These are phyloP conservation scores for Ascomycota sp. DNA, from an alignment of 2,329 filamentous ascomycete species.

Conservation along the genomic window DNA sequence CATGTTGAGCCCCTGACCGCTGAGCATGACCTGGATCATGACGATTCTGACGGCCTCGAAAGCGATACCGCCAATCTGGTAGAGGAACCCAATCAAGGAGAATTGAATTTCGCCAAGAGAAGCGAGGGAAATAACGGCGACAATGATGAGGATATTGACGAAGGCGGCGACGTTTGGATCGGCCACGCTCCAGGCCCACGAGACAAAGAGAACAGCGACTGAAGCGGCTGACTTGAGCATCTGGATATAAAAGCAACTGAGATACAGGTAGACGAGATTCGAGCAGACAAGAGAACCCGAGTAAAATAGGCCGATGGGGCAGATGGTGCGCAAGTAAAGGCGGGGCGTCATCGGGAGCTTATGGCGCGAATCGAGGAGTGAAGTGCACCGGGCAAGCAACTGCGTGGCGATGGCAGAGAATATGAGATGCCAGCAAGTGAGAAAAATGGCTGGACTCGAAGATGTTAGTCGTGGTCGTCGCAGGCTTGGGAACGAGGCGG, in stretches of 20 bases:
- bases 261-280: slow-evolving; percentile 46
- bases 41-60: slow-evolving; percentile 68
- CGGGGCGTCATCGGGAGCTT: slow-evolving; percentile 38
- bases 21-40: slow-evolving; percentile 71
- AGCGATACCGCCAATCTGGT: slow-evolving; percentile 53
- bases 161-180: slow-evolving; percentile 23
- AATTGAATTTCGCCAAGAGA: slow-evolving; percentile 48
- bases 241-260: slow-evolving; percentile 49
- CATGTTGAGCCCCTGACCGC: slow-evolving; percentile 62
- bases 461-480: too few relatives aligned
- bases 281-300: slow-evolving; percentile 44
- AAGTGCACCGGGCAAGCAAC: slow-evolving; percentile 41
- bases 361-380: slow-evolving; percentile 40
- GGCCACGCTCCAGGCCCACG: slow-evolving; percentile 37
- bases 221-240: slow-evolving; percentile 52
- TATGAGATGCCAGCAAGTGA: slow-evolving; percentile 47
- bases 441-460: slow-evolving; percentile 24
- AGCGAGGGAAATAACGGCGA: slow-evolving; percentile 29
- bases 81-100: slow-evolving; percentile 42
- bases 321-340: slow-evolving; percentile 40
- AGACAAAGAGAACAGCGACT: slow-evolving; percentile 43
- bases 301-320: slow-evolving; percentile 47
- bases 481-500: too few relatives aligned
- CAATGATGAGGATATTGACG: slow-evolving; percentile 29
- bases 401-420: slow-evolving; percentile 48